Conservation (phyloP, 371 early-diverging fungal genomes). For the Mortierella sp. region DNA sequence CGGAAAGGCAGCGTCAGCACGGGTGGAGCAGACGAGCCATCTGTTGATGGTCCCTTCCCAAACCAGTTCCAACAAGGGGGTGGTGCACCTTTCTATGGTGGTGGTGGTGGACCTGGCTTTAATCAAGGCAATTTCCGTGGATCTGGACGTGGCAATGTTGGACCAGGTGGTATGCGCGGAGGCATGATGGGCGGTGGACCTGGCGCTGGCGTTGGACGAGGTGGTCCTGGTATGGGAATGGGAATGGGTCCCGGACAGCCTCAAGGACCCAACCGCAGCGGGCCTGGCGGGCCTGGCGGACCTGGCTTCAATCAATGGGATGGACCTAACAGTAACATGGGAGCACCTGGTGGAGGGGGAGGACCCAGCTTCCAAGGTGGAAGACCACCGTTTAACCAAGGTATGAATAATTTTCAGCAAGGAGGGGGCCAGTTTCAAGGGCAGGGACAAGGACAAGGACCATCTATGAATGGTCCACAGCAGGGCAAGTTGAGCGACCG, state of each 20-base stretch:
- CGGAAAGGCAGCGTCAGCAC: slow-evolving; percentile 33
- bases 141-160: slow-evolving; percentile 36
- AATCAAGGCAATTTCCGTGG: slow-evolving; percentile 37
- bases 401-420: slow-evolving; percentile 12
- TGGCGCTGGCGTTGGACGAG: slow-evolving; percentile 39
- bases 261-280: slow-evolving; percentile 13
- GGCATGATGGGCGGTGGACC: slow-evolving; percentile 23
- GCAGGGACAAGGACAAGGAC: slow-evolving; percentile 8
- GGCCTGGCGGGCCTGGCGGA: slow-evolving; percentile 11
- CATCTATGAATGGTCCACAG: slow-evolving; percentile 21
- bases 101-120: slow-evolving; percentile 30
- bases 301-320: slow-evolving; percentile 36
- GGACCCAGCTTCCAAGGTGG: slow-evolving; percentile 40
- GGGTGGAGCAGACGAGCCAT: slow-evolving; percentile 13
- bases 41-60: slow-evolving; percentile 14
- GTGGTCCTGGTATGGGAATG: slow-evolving; percentile 31
- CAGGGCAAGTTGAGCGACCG: slow-evolving; percentile 18
- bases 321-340: slow-evolving; percentile 15
- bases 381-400: slow-evolving; percentile 28
- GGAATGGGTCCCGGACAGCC: slow-evolving; percentile 23
- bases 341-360: slow-evolving; percentile 14
- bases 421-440: background rate
- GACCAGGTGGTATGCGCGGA: slow-evolving; percentile 31
- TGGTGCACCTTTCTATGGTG: slow-evolving; percentile 21
- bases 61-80: slow-evolving; percentile 30